A percentile compares a stretch with the other conserved stretches of the same genome.
These are phyloP conservation scores for Globisporangium lucens DNA, from an alignment of 352 stramenopile species.

Conservation along the genomic window DNA sequence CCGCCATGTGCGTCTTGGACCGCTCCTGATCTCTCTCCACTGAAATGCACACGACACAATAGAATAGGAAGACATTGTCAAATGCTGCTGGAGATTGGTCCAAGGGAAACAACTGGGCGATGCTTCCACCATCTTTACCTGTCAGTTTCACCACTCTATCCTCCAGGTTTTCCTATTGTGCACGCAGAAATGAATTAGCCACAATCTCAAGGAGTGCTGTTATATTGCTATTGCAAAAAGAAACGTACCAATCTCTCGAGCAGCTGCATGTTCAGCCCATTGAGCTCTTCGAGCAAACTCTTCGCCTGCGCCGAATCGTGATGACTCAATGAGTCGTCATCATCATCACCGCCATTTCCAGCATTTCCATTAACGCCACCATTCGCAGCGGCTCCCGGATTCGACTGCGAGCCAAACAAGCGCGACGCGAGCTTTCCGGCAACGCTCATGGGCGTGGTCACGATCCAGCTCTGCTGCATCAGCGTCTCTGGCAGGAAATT, in stretches of 20 bases:
- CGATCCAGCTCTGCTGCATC: constrained; percentile 56
- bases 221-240: neutral
- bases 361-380: neutral
- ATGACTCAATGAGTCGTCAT: constrained; percentile 18
- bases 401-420: constrained; percentile 57
- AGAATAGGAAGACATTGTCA: neutral
- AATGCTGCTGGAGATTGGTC: neutral
- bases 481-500: constrained; percentile 49
- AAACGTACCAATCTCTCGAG: constrained; percentile 66
- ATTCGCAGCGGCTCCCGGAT: constrained; percentile 6
- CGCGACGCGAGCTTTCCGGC: constrained; percentile 58
- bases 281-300: constrained; percentile 78
- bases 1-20: constrained; percentile 55
- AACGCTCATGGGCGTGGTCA: constrained; percentile 60
- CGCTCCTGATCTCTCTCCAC: constrained; percentile 76
- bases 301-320: constrained; percentile 43
- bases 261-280: constrained; percentile 82
- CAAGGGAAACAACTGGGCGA: neutral
- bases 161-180: constrained; percentile 61
- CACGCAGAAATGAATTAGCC: neutral
- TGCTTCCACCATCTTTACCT: constrained; percentile 15
- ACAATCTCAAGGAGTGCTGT: neutral
- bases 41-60: constrained; percentile 9
- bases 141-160: constrained; percentile 66
- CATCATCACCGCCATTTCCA: constrained; percentile 11